Conservation (phyloP, 192 early-diverging fungal genomes). For the Umbelopsis vinacea region DNA sequence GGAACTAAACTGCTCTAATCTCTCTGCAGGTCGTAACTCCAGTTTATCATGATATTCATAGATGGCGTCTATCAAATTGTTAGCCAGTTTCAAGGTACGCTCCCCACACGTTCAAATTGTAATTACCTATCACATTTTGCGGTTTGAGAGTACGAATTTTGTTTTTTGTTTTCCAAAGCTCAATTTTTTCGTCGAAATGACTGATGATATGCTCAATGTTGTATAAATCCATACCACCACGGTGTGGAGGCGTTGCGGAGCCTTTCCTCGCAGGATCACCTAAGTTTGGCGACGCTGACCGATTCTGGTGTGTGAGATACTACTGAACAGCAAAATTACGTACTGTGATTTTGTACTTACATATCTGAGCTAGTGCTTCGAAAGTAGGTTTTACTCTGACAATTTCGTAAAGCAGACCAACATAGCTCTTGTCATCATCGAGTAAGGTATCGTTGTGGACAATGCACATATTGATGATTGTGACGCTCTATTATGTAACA, state of each 20-base stretch:
- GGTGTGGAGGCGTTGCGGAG: not conserved
- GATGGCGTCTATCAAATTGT: slow-evolving; percentile 26
- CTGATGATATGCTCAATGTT: slow-evolving; percentile 37
- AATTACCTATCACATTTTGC: slow-evolving; percentile 36
- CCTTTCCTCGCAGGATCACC: not conserved
- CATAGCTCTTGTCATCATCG: slow-evolving; percentile 52
- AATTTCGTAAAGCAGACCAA: slow-evolving; percentile 59
- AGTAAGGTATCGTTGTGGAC: slow-evolving; percentile 55
- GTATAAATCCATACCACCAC: slow-evolving; percentile 13
- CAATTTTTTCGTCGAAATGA: slow-evolving; percentile 36
- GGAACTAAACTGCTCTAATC: slow-evolving; percentile 10
- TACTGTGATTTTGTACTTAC: slow-evolving; percentile 23
- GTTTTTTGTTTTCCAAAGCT: slow-evolving; percentile 34
- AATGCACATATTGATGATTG: slow-evolving; percentile 53
- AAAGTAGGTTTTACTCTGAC: slow-evolving; percentile 44
- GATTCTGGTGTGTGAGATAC: not conserved
- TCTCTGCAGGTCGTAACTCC: slow-evolving; percentile 27
- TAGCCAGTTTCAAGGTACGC: not conserved
- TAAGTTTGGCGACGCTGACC: not conserved
- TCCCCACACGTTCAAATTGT: not conserved
- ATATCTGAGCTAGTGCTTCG: slow-evolving; percentile 20
- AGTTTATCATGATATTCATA: slow-evolving; percentile 37
- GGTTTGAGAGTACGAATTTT: slow-evolving; percentile 33
- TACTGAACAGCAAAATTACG: not conserved
- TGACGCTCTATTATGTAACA: slow-evolving; percentile 37